phyloP scores from a whole-genome alignment of 2,329 filamentous ascomycete species.

The Neurospora sp. region DNA sequence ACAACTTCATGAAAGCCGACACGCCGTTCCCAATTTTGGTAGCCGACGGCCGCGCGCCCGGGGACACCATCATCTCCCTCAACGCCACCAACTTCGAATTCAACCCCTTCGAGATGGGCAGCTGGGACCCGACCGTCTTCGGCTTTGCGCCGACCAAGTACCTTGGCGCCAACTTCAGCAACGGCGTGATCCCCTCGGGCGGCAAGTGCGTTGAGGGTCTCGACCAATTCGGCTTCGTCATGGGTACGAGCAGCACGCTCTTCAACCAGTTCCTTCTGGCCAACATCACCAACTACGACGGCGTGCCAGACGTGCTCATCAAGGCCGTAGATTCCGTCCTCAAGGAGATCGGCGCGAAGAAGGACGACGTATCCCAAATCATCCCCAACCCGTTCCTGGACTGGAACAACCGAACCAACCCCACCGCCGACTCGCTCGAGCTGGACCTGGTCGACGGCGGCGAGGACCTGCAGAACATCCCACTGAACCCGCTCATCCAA shows the following conservation, averaged over 20 bases:
- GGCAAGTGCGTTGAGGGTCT: conserved; percentile 65
- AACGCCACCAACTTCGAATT: conserved; percentile 58
- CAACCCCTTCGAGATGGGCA: conserved; percentile 56
- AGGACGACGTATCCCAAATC: conserved; percentile 42
- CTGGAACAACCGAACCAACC: conserved; percentile 35
- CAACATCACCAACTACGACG: conserved; percentile 40
- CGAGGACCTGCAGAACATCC: conserved; percentile 39
- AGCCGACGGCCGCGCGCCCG: conserved; percentile 37
- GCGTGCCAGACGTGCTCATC: conserved; percentile 39
- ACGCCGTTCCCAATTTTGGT: conserved; percentile 41
- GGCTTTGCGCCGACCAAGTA: conserved; percentile 53
- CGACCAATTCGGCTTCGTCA: conserved; percentile 73
- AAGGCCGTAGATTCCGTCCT: conserved; percentile 44
- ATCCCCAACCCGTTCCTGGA: conserved; percentile 50
- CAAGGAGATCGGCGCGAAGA: conserved; percentile 39
- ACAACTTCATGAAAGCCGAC: conserved; percentile 31
- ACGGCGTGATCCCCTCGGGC: conserved; percentile 42
- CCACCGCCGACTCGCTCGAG: conserved; percentile 24
- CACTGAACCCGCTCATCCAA: conserved; percentile 41
- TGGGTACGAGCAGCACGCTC: conserved; percentile 76
- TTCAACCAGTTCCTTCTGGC: conserved; percentile 69
- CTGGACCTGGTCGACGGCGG: conserved; percentile 43
- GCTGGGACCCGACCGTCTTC: conserved; percentile 48
- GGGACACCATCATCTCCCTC: conserved; percentile 32
- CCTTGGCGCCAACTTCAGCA: conserved; percentile 47